Conservation (phyloP, 768 basidiomycete genomes). For the Scleroderma bovista region DNA sequence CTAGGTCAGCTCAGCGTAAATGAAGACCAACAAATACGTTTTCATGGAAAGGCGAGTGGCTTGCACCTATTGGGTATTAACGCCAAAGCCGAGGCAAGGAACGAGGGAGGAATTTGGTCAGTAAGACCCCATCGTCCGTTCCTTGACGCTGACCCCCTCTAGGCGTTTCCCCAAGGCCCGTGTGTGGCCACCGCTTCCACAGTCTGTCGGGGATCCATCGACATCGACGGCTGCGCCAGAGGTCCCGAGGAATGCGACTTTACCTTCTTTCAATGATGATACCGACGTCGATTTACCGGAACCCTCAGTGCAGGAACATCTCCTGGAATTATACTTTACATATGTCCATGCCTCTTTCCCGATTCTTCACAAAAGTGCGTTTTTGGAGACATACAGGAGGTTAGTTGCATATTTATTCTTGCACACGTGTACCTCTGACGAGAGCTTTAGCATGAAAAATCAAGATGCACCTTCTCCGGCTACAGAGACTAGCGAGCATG, state of each 20-base stretch:
- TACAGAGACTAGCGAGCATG: slow-evolving; percentile 11
- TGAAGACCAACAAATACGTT: slow-evolving; percentile 81
- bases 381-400: slow-evolving; percentile 54
- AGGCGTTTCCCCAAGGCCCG: slow-evolving; percentile 84
- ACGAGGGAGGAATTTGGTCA: slow-evolving; percentile 73
- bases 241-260: slow-evolving; percentile 8
- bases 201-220: slow-evolving; percentile 21
- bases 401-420: slow-evolving; percentile 14
- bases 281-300: slow-evolving; percentile 49
- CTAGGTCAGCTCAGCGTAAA: slow-evolving; percentile 85
- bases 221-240: background rate
- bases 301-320: slow-evolving; percentile 52
- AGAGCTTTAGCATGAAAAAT: slow-evolving; percentile 18
- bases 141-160: background rate
- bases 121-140: slow-evolving; percentile 13
- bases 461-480: slow-evolving; percentile 29
- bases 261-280: slow-evolving; percentile 29
- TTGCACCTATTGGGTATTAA: slow-evolving; percentile 64
- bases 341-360: slow-evolving; percentile 80
- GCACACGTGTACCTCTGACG: background rate
- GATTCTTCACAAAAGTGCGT: slow-evolving; percentile 64
- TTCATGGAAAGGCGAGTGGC: slow-evolving; percentile 82
- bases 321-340: slow-evolving; percentile 74
- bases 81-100: slow-evolving; percentile 57
- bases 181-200: slow-evolving; percentile 72